Conservation (phyloP, 441 rosid species). For the Hura crepitans region DNA sequence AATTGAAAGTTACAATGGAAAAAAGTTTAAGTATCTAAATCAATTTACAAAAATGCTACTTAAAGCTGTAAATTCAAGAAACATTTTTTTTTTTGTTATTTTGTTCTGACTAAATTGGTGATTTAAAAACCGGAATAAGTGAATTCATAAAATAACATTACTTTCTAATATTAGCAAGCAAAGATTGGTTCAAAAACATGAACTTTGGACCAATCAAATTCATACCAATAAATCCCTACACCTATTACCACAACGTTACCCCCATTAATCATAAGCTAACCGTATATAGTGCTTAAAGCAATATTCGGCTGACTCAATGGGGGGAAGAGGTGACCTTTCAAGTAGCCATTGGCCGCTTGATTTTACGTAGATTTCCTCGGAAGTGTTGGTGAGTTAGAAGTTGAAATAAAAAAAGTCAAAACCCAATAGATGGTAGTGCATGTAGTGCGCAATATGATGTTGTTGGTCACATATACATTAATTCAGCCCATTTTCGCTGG, state of each 20-base stretch:
- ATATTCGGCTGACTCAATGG: neutral
- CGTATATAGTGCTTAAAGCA: neutral
- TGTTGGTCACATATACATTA: neutral
- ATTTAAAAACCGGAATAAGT: no score
- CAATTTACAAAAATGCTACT: no score
- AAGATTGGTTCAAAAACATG: no score
- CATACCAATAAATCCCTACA: neutral
- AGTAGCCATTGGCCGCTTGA: conserved; percentile 14
- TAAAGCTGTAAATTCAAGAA: no score
- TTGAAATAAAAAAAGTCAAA: conserved; percentile 8
- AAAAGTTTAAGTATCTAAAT: no score
- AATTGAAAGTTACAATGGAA: no score
- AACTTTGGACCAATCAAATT: neutral
- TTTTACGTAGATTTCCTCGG: conserved; percentile 20
- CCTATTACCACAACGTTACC: neutral
- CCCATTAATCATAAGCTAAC: neutral
- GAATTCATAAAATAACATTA: no score
- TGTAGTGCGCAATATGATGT: neutral
- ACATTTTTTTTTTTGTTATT: no score
- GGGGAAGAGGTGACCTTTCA: neutral
- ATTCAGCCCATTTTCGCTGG: neutral
- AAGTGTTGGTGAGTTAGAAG: neutral
- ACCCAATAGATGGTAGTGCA: neutral
- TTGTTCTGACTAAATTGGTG: no score
- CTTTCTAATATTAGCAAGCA: no score